These are phyloP conservation scores for Wallacemonas rigidus DNA, from an alignment of 208 protist genomes.

Conservation along the genomic window DNA sequence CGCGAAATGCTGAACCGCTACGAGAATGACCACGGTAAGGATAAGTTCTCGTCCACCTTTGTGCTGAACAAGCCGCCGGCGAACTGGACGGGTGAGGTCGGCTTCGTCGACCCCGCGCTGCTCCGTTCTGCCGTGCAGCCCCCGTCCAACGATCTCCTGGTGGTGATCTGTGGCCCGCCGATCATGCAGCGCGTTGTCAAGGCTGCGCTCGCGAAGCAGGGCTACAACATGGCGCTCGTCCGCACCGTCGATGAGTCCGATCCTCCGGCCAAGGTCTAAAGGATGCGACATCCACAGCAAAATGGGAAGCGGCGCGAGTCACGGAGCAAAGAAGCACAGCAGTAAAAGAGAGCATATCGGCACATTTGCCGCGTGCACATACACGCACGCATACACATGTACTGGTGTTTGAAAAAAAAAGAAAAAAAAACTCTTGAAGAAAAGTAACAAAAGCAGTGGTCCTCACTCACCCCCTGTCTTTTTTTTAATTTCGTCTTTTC, in stretches of 20 bases:
- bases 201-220: conserved; percentile 31
- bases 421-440: too few species aligned
- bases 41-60: conserved; percentile 65
- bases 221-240: conserved; percentile 56
- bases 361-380: too few species aligned
- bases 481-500: too few species aligned
- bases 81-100: conserved; percentile 66
- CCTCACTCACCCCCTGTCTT: too few species aligned
- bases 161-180: conserved; percentile 77
- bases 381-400: too few species aligned
- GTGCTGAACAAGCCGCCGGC: conserved; percentile 70
- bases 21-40: conserved; percentile 39
- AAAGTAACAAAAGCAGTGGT: too few species aligned
- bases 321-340: conserved; percentile 16
- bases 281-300: not conserved
- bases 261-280: conserved; percentile 44
- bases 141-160: conserved; percentile 57
- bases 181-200: conserved; percentile 71
- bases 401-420: too few species aligned
- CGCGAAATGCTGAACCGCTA: conserved; percentile 47
- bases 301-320: not conserved
- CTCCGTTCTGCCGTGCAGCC: conserved; percentile 58
- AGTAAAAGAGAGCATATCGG: not conserved
- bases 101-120: conserved; percentile 52
- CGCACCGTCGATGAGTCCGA: conserved; percentile 48